Percentiles rank a stretch among this genome's conserved stretches.
Evolutionary conservation across 1,284 basidiomycete genomes (phyloP).

Genomic region (Trametes polyzona): DNA sequence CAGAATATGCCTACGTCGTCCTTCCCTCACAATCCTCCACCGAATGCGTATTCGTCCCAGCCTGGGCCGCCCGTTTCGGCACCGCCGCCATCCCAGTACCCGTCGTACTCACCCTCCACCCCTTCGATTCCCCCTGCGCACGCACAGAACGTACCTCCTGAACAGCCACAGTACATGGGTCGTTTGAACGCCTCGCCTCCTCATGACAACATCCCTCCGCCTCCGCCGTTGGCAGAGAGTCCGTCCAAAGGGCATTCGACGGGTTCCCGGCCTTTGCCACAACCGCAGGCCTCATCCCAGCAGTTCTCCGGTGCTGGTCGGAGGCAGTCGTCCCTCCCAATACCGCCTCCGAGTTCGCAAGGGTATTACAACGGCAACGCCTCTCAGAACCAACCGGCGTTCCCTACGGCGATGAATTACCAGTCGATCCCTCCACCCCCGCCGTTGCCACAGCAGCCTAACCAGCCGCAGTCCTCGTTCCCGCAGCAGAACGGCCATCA

Average conservation of each 20-base stretch:
- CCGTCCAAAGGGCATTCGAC: constrained; percentile 38
- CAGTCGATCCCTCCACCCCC: constrained; percentile 44
- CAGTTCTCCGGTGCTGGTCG: constrained; percentile 18
- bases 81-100: constrained; percentile 21
- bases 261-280: constrained; percentile 62
- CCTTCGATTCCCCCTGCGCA: constrained; percentile 10
- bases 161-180: constrained; percentile 19
- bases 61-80: constrained; percentile 1
- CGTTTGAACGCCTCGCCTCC: constrained; percentile 31
- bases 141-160: constrained; percentile 23
- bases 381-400: constrained; percentile 15
- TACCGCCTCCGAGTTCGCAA: constrained; percentile 24
- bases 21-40: constrained; percentile 29
- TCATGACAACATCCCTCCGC: constrained; percentile 39
- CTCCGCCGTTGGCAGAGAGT: constrained; percentile 38
- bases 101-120: constrained; percentile 8
- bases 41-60: constrained; percentile 40
- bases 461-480: constrained; percentile 26
- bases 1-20: constrained; percentile 19
- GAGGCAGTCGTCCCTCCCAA: constrained; percentile 27
- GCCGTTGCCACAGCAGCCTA: constrained; percentile 26
- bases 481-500: constrained; percentile 25
- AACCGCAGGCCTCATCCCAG: constrained; percentile 26
- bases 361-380: constrained; percentile 24
- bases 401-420: constrained; percentile 21